Base-by-base conservation (phyloP, 2,329 filamentous ascomycete species). In the Aspergillus costaricaensis region DNA sequence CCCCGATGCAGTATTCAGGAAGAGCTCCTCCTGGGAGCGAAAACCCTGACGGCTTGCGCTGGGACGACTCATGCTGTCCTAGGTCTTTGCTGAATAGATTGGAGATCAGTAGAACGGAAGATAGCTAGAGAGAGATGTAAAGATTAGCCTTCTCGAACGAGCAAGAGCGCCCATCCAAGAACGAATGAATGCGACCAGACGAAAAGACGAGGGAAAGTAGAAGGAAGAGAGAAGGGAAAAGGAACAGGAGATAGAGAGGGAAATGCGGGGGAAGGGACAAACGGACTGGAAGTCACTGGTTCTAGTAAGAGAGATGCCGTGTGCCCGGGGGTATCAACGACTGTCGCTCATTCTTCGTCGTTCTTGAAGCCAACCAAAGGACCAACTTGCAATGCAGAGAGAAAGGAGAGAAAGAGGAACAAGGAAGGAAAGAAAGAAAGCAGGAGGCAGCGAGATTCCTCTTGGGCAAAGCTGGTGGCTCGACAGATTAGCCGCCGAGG, bases 11-110 rank as follows among this genome's bases (percentile, higher is more conserved):
- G 77, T 77, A 61, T 72, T 77, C 62, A 82, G 77, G 65, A 96
- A 85, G 80, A 96, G 94, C 81, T 96, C 89, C 83, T 94, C 91
- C 77, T 92, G 89, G 30, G 92, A 89, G 25, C 89, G 86, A 67
- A 88, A 82, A 69, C 89, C 88, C 72, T 88, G 86, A 68, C 78
- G 81, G 58, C 65, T 72, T 44, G 71, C 78, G 71, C 70, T 70
- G 58, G 73, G 74, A 76, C 73, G 74, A 76, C 73, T 83, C 82
- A 80, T 81, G 60, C 55, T 68, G 67, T 65, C 23, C 23, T n/a
- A 49, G 15, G 5, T 14, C n/a, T 17, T 17, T 30, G 23, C 7
- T 50, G 1, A 10, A 19, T 17, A 17, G 5, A 50, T 30, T 9
- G 15, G n/a, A 27, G 12, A 30, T 17, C 12, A 50, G 25, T n/a